Evolutionary conservation across 257 asterid species (phyloP), one percentile per base, ranked within the genome.

Genomic region (Cordia subcordata): DNA sequence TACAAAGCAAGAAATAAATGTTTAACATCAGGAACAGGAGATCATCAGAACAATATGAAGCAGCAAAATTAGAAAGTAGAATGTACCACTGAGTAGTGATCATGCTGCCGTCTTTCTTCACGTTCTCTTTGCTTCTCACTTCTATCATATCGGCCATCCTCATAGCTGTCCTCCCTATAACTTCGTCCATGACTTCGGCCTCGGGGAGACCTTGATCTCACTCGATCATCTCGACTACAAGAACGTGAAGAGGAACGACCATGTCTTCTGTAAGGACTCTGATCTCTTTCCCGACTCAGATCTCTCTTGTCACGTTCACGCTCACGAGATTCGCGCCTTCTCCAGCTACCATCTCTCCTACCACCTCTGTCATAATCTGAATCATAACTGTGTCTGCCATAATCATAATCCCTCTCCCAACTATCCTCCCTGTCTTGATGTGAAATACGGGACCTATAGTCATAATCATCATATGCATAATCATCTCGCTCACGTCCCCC

Each of bases 161-260:
- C 99, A 66, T 82, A 86, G 69, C 96, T 85, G 73, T 81, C 96
- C 71, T 85, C 97, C 66, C 97, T 80, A 52, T 83, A 81, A 74
- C 89, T 87, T 70, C 90, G 88, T 57, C 88, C 85, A 66, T 69
- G 91, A 70, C 91, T 86, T 50, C 94, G 79, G 72, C 95, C 82
- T 55, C 96, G 83, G 69, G 96, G 97, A 75, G 97, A 93, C 77
- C 91, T 85, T 55, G 99, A 89, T 77, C 94, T 78, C 37, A 76
- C 57, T 53, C 78, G 83, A 75, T 83, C 99, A 77, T 86, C 97
- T 67, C 35, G 87, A 56, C 87, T 92, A 57, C 72, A 84, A 72
- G 97, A 86, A 60, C 66, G 82, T 46, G 96, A 90, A 18, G 86
- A 87, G 63, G 97, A 88, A 64, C 63, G 79, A 10, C 70, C 86